Base-by-base conservation (phyloP, 306 rosid genomes). In the Begonia masoniana region DNA sequence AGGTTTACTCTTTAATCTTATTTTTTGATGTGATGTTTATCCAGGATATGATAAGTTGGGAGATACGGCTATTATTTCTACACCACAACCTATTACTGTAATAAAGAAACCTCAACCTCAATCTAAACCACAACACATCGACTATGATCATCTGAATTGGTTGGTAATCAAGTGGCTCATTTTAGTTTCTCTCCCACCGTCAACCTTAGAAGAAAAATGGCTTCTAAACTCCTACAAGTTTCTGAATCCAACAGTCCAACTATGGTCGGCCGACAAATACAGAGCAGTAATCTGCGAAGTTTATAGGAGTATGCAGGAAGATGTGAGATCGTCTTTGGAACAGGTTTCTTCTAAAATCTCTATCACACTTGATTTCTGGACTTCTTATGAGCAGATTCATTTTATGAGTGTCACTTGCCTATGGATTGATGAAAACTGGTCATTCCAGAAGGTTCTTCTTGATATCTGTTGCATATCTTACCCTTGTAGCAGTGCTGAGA, bases 131-230 rank as follows among this genome's bases (percentile, higher is more conserved):
- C 63, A 72, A 42, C 81, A 77, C 61, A 69, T 86, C 57, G 96
- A 92, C 71, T 86, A 79, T 70, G 96, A 81, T 66, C 86, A 86
- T 74, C 69, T 92, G 54, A 92, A 92, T 64, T 92, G 99, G 99
- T 73, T 92, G 74, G 80, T 92, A 41, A 49, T 81, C 50, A 86
- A 82, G 73, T 81, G 99, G 99, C 92, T 92, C 50, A 71, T 87
- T 57, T 63, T 74, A 47, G 80, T 95, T 61, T 74, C 95, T 67
- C 79, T 92, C 15, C 88, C 99, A 56, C 95, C 88, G 60, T 82
- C 99, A 12, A 79, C 84, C 9, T 71, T 86, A 53, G 94, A 92
- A 66, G 96, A 86, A 62, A 81, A 65, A 56, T 92, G 96, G 96
- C 74, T 92, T 13, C 71, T 67, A 48, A 81, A 81, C 72, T 92